Conservation (phyloP, 352 stramenopile species). For the Globisporangium recalcitrans region DNA sequence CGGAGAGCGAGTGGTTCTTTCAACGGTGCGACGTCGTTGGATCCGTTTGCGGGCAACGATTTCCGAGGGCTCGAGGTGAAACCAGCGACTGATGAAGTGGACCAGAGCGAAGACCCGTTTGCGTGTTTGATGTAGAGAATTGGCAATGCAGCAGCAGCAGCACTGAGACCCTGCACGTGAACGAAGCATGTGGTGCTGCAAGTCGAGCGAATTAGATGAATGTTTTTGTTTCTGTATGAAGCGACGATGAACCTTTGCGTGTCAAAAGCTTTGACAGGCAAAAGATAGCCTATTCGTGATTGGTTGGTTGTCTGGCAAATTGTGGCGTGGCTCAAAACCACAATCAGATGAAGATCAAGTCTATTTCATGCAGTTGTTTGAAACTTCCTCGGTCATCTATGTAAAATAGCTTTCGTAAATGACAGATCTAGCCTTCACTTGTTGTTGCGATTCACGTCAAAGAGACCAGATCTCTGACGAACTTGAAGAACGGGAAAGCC, state of each 20-base stretch:
- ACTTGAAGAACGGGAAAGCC: constrained; percentile 6
- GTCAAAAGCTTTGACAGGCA: not conserved
- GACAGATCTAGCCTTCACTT: constrained; percentile 2
- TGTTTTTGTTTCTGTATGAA: not conserved
- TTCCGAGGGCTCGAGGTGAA: constrained; percentile 49
- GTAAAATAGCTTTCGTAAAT: too few relatives aligned
- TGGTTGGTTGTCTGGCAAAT: too few relatives aligned
- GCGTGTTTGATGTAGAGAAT: constrained; percentile 43
- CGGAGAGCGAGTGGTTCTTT: constrained; percentile 1
- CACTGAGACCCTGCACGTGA: not conserved
- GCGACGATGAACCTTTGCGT: not conserved
- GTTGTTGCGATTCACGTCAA: not conserved
- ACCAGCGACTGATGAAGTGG: constrained; percentile 16
- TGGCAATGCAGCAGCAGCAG: not conserved
- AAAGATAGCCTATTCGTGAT: too few relatives aligned
- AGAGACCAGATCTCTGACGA: not conserved
- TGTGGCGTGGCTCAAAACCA: not conserved
- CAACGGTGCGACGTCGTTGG: constrained; percentile 19
- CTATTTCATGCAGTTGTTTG: not conserved
- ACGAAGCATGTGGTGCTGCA: not conserved
- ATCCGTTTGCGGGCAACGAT: constrained; percentile 66
- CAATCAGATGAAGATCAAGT: not conserved
- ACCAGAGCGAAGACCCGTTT: constrained; percentile 58
- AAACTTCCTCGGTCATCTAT: too few relatives aligned
- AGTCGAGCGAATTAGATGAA: not conserved